Evolutionary conservation across 1,139 yeast species (phyloP).

Genomic region (Hemisphaericaspora xylofermentans): DNA sequence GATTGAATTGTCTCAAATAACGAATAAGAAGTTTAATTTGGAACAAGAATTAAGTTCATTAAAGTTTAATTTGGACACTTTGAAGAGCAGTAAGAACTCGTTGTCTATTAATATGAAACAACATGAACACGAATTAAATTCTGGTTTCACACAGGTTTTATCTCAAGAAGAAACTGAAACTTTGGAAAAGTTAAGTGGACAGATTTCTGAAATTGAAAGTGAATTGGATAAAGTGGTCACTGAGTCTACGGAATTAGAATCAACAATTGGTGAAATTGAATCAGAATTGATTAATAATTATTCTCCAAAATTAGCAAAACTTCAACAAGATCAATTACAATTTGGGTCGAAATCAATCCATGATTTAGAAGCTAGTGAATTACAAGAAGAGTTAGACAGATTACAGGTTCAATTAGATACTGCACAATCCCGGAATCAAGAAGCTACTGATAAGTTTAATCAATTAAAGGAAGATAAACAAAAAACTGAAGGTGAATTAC

Average conservation of each 20-base stretch:
- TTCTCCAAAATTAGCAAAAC: conserved; percentile 21
- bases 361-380: conserved; percentile 40
- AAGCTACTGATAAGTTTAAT: conserved; percentile 21
- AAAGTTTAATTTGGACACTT: conserved; percentile 20
- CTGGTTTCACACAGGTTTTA: conserved; percentile 56
- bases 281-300: conserved; percentile 59
- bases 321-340: conserved; percentile 8
- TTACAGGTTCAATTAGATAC: conserved; percentile 24
- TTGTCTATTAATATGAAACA: conserved; percentile 34
- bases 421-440: conserved; percentile 20
- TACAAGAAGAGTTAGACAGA: conserved; percentile 25
- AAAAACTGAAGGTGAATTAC: conserved; percentile 39
- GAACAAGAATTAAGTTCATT: conserved; percentile 42
- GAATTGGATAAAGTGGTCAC: conserved; percentile 44
- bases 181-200: conserved; percentile 36
- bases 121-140: conserved; percentile 49
- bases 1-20: conserved; percentile 39
- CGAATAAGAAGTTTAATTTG: conserved; percentile 38
- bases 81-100: conserved; percentile 25
- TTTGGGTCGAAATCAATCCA: conserved; percentile 18
- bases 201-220: conserved; percentile 42
- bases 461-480: conserved; percentile 33
- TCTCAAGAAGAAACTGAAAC: conserved; percentile 36
- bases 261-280: conserved; percentile 48
- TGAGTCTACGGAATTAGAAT: conserved; percentile 49